Conservation (phyloP, 116 monocot species). For the Zostera marina region DNA sequence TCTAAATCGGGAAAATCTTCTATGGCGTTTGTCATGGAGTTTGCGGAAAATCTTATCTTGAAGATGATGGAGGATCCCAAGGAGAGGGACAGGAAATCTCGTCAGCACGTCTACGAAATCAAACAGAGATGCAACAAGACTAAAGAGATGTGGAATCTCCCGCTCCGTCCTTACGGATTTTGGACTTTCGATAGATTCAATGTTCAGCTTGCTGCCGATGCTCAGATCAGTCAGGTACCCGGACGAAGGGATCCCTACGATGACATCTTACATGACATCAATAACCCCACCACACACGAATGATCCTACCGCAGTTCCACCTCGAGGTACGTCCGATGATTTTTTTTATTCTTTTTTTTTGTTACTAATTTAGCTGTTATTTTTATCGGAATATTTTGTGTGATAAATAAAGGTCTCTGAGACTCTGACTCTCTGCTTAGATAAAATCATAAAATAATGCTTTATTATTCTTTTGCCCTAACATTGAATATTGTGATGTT, state of each 20-base stretch:
- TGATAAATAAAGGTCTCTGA: too few relatives aligned
- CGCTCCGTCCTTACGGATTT: constrained; percentile 66
- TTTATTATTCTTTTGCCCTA: too few relatives aligned
- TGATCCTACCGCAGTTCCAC: too few relatives aligned
- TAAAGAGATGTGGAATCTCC: constrained; percentile 59
- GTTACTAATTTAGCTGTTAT: too few relatives aligned
- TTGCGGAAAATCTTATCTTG: constrained; percentile 51
- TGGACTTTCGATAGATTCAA: constrained; percentile 80
- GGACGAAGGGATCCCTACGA: constrained; percentile 62
- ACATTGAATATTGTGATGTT: too few relatives aligned
- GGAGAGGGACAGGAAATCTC: constrained; percentile 23
- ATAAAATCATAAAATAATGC: too few relatives aligned
- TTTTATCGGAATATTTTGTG: too few relatives aligned
- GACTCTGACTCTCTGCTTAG: too few relatives aligned
- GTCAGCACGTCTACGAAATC: constrained; percentile 35
- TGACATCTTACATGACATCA: constrained; percentile 32
- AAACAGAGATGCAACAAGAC: constrained; percentile 34
- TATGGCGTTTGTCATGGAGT: constrained; percentile 64
- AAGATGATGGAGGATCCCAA: constrained; percentile 51
- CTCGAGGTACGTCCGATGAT: too few relatives aligned
- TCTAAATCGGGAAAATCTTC: background rate
- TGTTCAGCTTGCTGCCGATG: constrained; percentile 36
- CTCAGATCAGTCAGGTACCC: constrained; percentile 60
- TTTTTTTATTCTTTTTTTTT: too few relatives aligned
- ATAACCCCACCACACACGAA: background rate